Percentiles rank a stretch among this genome's conserved stretches.
These are phyloP conservation scores for Aspergillus awamori DNA, from an alignment of 2,329 filamentous ascomycete genomes.

Conservation along the genomic window DNA sequence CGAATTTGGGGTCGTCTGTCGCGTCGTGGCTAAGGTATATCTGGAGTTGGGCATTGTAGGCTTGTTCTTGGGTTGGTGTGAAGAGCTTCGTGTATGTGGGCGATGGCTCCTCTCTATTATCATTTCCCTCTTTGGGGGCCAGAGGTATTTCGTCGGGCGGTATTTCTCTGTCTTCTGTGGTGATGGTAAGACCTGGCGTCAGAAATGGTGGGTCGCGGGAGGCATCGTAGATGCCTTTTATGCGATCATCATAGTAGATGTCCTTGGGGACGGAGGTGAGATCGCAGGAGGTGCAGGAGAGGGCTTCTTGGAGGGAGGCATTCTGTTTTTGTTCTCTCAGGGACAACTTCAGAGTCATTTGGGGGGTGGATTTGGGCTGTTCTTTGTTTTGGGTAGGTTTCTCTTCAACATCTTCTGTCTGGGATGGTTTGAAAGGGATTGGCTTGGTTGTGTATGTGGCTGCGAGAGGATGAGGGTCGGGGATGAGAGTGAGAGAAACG, in stretches of 20 bases:
- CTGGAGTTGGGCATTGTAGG: slow-evolving; percentile 13
- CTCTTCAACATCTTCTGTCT: background rate
- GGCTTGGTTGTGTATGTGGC: background rate
- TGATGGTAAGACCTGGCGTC: background rate
- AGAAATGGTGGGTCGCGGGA: slow-evolving; percentile 25
- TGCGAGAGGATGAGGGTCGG: too few species aligned
- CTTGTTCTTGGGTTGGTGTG: background rate
- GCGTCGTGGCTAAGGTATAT: slow-evolving; percentile 8
- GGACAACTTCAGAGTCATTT: background rate
- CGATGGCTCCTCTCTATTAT: too few species aligned
- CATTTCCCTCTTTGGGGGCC: background rate
- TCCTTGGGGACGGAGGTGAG: slow-evolving; percentile 19
- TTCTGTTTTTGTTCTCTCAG: slow-evolving; percentile 8
- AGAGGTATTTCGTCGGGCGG: background rate
- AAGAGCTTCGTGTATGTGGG: background rate
- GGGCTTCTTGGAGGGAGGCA: slow-evolving; percentile 28
- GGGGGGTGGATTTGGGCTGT: background rate
- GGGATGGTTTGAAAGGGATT: background rate
- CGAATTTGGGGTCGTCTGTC: slow-evolving; percentile 22
- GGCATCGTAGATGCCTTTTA: slow-evolving; percentile 20
- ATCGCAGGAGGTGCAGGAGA: slow-evolving; percentile 29
- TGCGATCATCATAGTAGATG: slow-evolving; percentile 22
- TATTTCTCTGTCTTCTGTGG: background rate
- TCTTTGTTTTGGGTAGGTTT: too few species aligned
- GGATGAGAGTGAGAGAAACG: too few species aligned